phyloP scores from a whole-genome alignment of 1,284 basidiomycete species.

The Farysia itapuensis region DNA sequence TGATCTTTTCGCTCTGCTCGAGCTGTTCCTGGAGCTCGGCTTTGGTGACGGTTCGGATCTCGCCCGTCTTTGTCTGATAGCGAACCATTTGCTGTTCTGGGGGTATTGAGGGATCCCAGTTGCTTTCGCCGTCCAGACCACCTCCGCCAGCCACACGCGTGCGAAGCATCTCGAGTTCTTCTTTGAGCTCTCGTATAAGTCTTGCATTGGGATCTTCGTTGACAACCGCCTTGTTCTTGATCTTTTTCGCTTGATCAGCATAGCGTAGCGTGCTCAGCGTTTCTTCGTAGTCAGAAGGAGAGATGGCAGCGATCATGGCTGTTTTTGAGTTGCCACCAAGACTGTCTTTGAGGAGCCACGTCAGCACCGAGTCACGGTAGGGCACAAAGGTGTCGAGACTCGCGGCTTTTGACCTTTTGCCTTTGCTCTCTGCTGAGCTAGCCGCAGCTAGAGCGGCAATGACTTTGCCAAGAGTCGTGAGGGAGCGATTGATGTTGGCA shows the following conservation, averaged over 20 bases:
- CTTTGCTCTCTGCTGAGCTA: slow-evolving; percentile 30
- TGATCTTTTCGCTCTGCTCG: slow-evolving; percentile 92
- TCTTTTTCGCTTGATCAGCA: slow-evolving; percentile 96
- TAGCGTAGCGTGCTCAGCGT: slow-evolving; percentile 92
- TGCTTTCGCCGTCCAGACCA: slow-evolving; percentile 66
- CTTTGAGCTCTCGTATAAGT: slow-evolving; percentile 95
- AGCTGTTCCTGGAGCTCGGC: slow-evolving; percentile 95
- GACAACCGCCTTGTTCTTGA: slow-evolving; percentile 98
- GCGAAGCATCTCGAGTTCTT: slow-evolving; percentile 75
- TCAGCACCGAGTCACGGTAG: slow-evolving; percentile 53
- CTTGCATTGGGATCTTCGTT: slow-evolving; percentile 99
- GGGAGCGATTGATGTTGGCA: slow-evolving; percentile 57
- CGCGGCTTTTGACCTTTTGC: slow-evolving; percentile 37
- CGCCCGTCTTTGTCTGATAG: slow-evolving; percentile 88
- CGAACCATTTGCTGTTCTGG: slow-evolving; percentile 93
- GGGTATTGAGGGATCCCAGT: slow-evolving; percentile 84
- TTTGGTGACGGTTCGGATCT: slow-evolving; percentile 92
- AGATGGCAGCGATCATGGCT: slow-evolving; percentile 83
- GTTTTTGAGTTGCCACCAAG: slow-evolving; percentile 60
- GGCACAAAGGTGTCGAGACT: slow-evolving; percentile 50
- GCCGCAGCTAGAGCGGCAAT: slow-evolving; percentile 53
- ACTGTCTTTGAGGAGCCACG: slow-evolving; percentile 62
- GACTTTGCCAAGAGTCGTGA: slow-evolving; percentile 47
- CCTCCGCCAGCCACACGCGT: slow-evolving; percentile 41
- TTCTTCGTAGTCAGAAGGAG: slow-evolving; percentile 96